Evolutionary conservation across 2,329 filamentous ascomycete genomes (phyloP), one percentile per base, ranked within the genome.

Genomic region (Colletotrichum sojae): DNA sequence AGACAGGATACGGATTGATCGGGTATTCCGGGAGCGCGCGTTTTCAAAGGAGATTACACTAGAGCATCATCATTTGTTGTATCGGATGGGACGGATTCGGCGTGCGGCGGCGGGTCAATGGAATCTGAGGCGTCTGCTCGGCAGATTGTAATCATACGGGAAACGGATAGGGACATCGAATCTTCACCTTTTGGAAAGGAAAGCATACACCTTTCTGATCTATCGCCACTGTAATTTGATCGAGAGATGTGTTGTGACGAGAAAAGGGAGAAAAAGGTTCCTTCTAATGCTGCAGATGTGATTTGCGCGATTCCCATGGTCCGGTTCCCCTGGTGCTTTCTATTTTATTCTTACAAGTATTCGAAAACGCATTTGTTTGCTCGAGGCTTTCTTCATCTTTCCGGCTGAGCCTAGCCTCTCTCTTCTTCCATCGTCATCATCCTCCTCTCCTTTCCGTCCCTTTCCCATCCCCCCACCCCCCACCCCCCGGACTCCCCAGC

Each of bases 291-390:
- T 54, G 49, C 22, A 54, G 52, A 25, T 61, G 2, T 51, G 51
- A 48, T 43, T 36, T 36, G 9, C 9, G 31, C 31, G 31, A 36
- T 36, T 36, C 31, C 31, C 9, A 10, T 36, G 31, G 31, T 9
- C 31, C 31, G 31, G 8, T 36, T 36, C 31, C 9, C 31, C 31
- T 36, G 31, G 31, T 10, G 31, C 31, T 36, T 36, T 8, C 2
- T 36, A 3, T 36, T 56, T 56, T 56, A 56, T 48, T 56, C 62
- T 60, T 69, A 61, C 66, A 54, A 45, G 10, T 46, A 16, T 10
- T 10, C 10, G 8, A 10, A 10, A 10, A 36, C 31, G 31, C 31
- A 36, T 36, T 10, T 10, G 10, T 9, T 10, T 9, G 31, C 8
- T 36, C 9, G 31, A 36, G 31, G 31, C 31, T 36, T 36, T 36